Base-by-base conservation (phyloP, 352 stramenopile species). In the Phytophthora agathidicida region DNA sequence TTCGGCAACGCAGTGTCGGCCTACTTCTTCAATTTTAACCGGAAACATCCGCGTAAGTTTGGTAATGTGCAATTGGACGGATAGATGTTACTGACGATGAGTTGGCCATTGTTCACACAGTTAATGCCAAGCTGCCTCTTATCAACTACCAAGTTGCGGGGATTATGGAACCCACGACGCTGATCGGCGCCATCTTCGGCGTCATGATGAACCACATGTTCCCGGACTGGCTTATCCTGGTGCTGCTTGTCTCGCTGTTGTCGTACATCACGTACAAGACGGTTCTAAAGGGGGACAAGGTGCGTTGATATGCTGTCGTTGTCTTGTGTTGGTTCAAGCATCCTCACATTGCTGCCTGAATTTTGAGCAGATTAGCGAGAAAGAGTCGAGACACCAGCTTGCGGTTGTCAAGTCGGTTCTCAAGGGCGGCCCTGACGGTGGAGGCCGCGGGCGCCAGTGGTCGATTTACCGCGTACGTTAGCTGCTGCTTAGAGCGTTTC, bases 81-180 rank as follows among this genome's bases (percentile, higher is more conserved):
- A 17, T 11, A 38, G 5, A 7, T 64, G 30, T n/a, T n/a, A 58
- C 41, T 68, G 32, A 69, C 33, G 24, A 22, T 43, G 30, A 13
- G 13, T 8, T 35, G 26, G n/a, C n/a, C n/a, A n/a, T 28, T 43
- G 27, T 46, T 36, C 0, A 19, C 16, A 19, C 32, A 92, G 83
- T 51, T 23, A 76, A 89, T 28, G 81, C 82, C 0, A 93, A 98
- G 67, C 65, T 96, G 30, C 95, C 96, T 9, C 77, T 99, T 16
- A 97, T 99, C 32, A 96, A 98, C 80, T 99, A 98, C 88, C 93
- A 98, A 55, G 77, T 99, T n/a, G 96, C 98, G n/a, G 66, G 98
- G 3, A 92, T 99, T n/a, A 99, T 99, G 96, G 96, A 99, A 80
- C 97, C 96, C 2, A 84, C 96, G 62, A 92, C 86, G 31, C 71